Evolutionary conservation across 139 green algal species (phyloP).

Genomic region (Edaphochlamys debaryana): DNA sequence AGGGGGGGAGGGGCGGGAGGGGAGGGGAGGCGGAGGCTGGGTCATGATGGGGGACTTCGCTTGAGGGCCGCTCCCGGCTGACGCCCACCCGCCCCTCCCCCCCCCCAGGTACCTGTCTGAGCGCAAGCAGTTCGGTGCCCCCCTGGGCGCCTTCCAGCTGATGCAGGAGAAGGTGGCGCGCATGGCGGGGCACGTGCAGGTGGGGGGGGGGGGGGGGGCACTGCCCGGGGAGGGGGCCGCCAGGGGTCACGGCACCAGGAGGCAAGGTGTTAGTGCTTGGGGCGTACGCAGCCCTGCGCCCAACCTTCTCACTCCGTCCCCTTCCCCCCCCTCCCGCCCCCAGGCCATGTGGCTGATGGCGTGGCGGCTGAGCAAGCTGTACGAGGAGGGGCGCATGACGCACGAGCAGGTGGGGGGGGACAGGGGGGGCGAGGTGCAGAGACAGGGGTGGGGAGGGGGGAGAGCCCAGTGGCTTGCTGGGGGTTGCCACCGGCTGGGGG

Average conservation of each 20-base stretch:
- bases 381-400: conserved; percentile 86
- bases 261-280: conserved; percentile 11
- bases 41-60: no score
- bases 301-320: not conserved
- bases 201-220: conserved; percentile 2
- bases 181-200: conserved; percentile 89
- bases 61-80: no score
- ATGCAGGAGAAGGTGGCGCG: conserved; percentile 89
- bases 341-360: conserved; percentile 81
- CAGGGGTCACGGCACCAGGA: no score
- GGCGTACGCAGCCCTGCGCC: not conserved
- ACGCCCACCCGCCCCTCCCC: not conserved
- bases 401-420: conserved; percentile 71
- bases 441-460: no score
- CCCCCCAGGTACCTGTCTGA: conserved; percentile 77
- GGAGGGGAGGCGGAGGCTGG: no score
- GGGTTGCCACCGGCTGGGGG: no score
- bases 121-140: conserved; percentile 88
- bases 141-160: conserved; percentile 88
- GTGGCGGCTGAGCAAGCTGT: conserved; percentile 85
- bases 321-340: not conserved
- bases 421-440: not conserved
- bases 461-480: no score
- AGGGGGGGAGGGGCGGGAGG: no score
- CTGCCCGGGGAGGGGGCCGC: conserved; percentile 15